Evolutionary conservation across 495 filamentous ascomycete species (phyloP), one percentile per base, ranked within the genome.

Genomic region (Aspergillus coremiiformis): DNA sequence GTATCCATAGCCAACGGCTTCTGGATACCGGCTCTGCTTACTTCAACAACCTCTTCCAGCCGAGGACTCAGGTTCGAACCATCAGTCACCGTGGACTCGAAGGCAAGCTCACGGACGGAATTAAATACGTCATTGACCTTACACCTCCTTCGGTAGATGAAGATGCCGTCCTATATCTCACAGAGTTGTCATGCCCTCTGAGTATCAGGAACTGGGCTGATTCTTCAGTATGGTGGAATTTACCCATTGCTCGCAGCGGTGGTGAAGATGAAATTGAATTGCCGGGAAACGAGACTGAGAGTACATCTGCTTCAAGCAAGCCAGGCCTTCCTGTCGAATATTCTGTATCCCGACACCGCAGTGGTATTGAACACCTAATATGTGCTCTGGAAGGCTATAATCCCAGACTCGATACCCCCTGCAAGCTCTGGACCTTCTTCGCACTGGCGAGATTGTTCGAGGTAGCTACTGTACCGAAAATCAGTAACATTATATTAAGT

Each of bases 401-500:
- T 37, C 67, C 80, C 1, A 62, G 70, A 2, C 61, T 87, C n/a
- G 77, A 86, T 56, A 85, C 83, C 0, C 82, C 84, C n/a, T 68
- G 76, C 32, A 81, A 84, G 22, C 59, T 84, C 43, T 85, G 79
- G 75, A 84, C 81, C 0, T 75, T 82, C 14, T 79, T 79, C 14
- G 77, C 73, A 8, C 62, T 86, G 3, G 82, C 82, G 19, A 80
- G 79, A 19, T 63, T 79, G 44, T 73, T 83, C 19, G 74, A 80
- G 1, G 72, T 84, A 17, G 69, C 73, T 0, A 63, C 61, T 2
- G 43, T 61, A 11, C 62, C 66, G 0, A 44, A 59, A 1, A 60
- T 76, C 15, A 60, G 58, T 39, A 66, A 64, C 20, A 67, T 67
- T 12, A 66, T 79, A 46, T 37, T 73, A 9, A 60, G 64, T 10